These are phyloP conservation scores for Pueraria montana DNA, from an alignment of 306 rosid genomes.

Conservation along the genomic window DNA sequence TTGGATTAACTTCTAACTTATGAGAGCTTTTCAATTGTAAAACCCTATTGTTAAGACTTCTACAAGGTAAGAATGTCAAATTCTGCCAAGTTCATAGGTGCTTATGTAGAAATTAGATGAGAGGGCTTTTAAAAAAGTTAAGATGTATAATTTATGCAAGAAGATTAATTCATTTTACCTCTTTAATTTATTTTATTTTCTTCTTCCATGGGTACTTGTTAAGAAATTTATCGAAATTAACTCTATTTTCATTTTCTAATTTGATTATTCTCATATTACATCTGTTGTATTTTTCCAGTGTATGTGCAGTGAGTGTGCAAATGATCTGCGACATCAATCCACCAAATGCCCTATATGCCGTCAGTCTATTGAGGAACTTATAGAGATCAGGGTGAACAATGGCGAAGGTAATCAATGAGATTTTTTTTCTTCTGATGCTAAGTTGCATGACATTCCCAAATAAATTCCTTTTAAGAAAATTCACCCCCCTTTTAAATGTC, in stretches of 20 bases:
- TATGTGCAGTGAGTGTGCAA: slow-evolving; percentile 92
- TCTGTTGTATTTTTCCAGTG: slow-evolving; percentile 65
- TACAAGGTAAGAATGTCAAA: neutral
- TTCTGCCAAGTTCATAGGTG: neutral
- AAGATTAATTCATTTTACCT: neutral
- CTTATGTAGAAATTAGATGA: too few relatives aligned
- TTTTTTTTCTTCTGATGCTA: slow-evolving; percentile 45
- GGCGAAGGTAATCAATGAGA: slow-evolving; percentile 51
- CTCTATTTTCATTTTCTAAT: slow-evolving; percentile 5
- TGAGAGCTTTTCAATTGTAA: neutral
- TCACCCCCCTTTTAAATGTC: slow-evolving; percentile 26
- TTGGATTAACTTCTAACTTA: neutral
- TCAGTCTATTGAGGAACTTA: slow-evolving; percentile 82
- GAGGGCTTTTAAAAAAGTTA: neutral
- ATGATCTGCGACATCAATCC: slow-evolving; percentile 75
- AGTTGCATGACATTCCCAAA: slow-evolving; percentile 53
- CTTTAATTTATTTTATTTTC: neutral
- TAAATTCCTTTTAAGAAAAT: slow-evolving; percentile 43
- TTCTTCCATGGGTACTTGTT: neutral
- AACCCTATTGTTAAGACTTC: neutral
- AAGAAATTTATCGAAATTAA: neutral
- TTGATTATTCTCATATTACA: slow-evolving; percentile 37
- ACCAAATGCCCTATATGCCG: slow-evolving; percentile 96
- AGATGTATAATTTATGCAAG: neutral
- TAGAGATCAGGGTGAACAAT: slow-evolving; percentile 79